Percentiles rank a stretch among this genome's conserved stretches.
phyloP scores from a whole-genome alignment of 2,329 filamentous ascomycete species.

The Acrocalymma vagum region DNA sequence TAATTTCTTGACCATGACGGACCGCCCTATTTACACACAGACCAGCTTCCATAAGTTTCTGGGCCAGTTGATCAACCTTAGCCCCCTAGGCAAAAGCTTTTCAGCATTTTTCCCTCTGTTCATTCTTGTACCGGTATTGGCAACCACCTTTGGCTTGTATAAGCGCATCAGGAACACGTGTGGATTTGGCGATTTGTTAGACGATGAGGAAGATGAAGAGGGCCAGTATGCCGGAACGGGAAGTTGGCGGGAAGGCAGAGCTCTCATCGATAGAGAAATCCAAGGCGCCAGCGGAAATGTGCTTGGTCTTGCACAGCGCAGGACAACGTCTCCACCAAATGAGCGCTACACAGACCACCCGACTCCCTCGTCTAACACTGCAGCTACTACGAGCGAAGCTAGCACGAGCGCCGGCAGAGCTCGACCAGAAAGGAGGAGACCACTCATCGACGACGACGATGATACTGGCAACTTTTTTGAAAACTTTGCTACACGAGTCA shows the following conservation, averaged over 20 bases:
- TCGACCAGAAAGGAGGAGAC: conserved; percentile 26
- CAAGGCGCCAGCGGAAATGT: conserved; percentile 52
- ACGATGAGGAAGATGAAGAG: conserved; percentile 74
- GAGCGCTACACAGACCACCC: conserved; percentile 37
- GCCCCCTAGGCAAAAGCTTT: conserved; percentile 82
- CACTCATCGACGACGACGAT: conserved; percentile 57
- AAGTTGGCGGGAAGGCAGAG: conserved; percentile 89
- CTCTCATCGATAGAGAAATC: conserved; percentile 85
- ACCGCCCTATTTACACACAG: conserved; percentile 72
- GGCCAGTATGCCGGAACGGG: conserved; percentile 75
- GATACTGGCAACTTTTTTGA: conserved; percentile 86
- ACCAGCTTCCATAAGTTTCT: conserved; percentile 91
- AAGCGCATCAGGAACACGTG: conserved; percentile 78
- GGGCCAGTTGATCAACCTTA: conserved; percentile 83
- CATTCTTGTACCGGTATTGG: conserved; percentile 83
- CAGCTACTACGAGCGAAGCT: conserved; percentile 14
- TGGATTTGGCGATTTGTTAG: conserved; percentile 81
- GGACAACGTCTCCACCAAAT: conserved; percentile 16
- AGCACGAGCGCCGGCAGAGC: conserved; percentile 15
- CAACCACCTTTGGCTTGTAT: conserved; percentile 90
- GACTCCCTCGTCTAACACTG: conserved; percentile 6
- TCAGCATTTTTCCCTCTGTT: conserved; percentile 89
- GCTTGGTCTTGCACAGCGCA: conserved; percentile 37
- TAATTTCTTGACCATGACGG: conserved; percentile 94
- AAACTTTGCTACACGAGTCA: conserved; percentile 82